phyloP scores from a whole-genome alignment of 2,329 filamentous ascomycete species.

The Remersonia thermophila region DNA sequence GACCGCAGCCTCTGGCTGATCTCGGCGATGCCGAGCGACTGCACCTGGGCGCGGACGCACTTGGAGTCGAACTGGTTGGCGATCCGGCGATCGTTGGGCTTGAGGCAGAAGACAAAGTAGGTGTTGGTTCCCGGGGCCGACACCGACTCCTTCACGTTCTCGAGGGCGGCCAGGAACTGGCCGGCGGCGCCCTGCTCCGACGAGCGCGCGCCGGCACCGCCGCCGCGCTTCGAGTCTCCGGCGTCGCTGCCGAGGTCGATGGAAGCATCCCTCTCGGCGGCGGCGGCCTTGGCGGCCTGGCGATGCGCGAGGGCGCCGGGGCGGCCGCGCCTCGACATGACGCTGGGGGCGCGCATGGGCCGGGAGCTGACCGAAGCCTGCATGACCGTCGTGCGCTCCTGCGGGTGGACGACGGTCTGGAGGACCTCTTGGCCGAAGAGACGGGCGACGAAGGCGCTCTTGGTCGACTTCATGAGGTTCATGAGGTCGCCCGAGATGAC shows the following conservation, averaged over 20 bases:
- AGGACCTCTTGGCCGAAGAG: constrained; percentile 94
- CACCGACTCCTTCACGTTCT: constrained; percentile 82
- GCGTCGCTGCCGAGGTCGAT: constrained; percentile 37
- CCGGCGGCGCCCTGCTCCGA: constrained; percentile 77
- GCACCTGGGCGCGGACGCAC: constrained; percentile 86
- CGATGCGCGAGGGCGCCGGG: constrained; percentile 26
- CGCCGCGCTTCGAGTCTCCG: constrained; percentile 29
- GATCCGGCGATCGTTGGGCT: constrained; percentile 92
- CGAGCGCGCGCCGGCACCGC: constrained; percentile 25
- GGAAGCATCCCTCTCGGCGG: constrained; percentile 25
- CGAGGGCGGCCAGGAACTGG: constrained; percentile 79
- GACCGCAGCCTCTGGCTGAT: constrained; percentile 88
- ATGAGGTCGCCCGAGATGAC: constrained; percentile 91
- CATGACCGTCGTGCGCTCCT: constrained; percentile 81
- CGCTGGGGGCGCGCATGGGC: constrained; percentile 81
- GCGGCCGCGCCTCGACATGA: constrained; percentile 68
- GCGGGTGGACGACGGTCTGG: constrained; percentile 84
- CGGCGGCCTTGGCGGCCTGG: constrained; percentile 1
- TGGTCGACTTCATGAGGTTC: constrained; percentile 80
- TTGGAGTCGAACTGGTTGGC: constrained; percentile 99
- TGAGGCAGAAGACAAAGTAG: constrained; percentile 95
- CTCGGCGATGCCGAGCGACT: constrained; percentile 91
- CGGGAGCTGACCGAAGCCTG: constrained; percentile 95
- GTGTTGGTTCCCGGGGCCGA: constrained; percentile 73
- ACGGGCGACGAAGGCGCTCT: constrained; percentile 76